Base-by-base conservation (phyloP, 768 basidiomycete genomes). In the Pleurotus platypus region DNA sequence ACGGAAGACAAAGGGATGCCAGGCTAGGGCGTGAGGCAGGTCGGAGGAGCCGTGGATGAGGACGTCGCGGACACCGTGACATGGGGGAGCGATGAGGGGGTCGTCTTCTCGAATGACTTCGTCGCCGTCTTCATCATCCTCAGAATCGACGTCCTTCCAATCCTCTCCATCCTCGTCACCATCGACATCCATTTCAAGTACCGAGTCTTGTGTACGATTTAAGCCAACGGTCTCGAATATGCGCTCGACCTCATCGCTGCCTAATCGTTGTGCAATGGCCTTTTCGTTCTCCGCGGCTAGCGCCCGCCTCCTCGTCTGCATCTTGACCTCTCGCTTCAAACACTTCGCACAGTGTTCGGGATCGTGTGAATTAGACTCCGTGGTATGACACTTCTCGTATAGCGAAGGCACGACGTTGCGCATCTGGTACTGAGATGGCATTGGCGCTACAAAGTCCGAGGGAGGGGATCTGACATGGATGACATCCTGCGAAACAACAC, bases 1-100 rank as follows among this genome's bases (percentile, higher is more conserved):
- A 57, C 78, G 77, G 58, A 78, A 79, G 12, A 59, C 69, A 59
- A 76, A 81, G 53, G 69, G 68, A 42, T 77, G 68, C 80, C 79
- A 82, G 26, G 79, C 83, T 40, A 74, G 65, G 2, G 73, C 73
- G 56, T 83, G 80, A 2, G 64, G 66, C 11, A 62, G 54, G 58
- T 85, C 81, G n/a, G 83, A 84, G 83, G 84, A 58, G 54, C 87
- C 87, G 12, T 80, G 81, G 59, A 89, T 67, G 27, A 87, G 72
- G 47, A 85, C 79, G 61, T 90, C 87, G 56, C 69, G 69, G 4
- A 87, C 75, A 1, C 87, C 86, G 37, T 72, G 65, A 55, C 89
- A 89, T 2, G 57, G 39, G 39, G 61, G 53, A 48, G 51, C 47
- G 12, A 62, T 9, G n/a, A 61, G 48, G 39, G 63, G 63, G 40